Percentiles rank a stretch among this genome's conserved stretches.
These are phyloP conservation scores for Carex scoparia DNA, from an alignment of 176 grass and related monocot genomes.

Conservation along the genomic window DNA sequence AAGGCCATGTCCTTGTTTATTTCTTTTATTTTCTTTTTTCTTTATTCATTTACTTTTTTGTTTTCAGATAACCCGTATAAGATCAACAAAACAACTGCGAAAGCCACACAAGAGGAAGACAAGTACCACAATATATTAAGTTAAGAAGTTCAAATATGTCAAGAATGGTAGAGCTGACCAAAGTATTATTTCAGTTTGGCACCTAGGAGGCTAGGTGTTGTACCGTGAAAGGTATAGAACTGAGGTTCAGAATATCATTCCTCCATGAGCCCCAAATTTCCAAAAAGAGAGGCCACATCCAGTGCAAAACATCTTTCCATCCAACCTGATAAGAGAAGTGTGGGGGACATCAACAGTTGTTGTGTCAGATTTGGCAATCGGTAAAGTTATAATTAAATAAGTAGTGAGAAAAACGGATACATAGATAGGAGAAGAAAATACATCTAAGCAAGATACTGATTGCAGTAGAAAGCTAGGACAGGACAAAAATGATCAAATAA, in stretches of 20 bases:
- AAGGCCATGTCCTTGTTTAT: neutral
- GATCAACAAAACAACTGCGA: neutral
- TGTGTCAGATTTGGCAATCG: neutral
- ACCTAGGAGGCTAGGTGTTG: neutral
- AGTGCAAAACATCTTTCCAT: conserved; percentile 78
- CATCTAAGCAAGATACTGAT: neutral
- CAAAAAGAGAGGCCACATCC: conserved; percentile 89
- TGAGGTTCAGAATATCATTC: conserved; percentile 69
- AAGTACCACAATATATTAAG: neutral
- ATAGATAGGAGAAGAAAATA: neutral
- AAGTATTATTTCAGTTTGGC: neutral
- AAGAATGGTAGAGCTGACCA: conserved; percentile 1
- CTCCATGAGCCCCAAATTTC: conserved; percentile 88
- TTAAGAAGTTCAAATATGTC: neutral
- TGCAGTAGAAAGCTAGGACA: neutral
- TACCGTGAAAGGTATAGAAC: conserved; percentile 75
- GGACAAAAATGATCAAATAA: neutral
- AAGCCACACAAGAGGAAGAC: neutral
- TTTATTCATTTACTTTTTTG: neutral
- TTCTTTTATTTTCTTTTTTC: neutral
- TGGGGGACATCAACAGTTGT: neutral
- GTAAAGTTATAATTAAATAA: neutral
- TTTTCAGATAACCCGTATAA: neutral
- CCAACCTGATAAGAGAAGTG: conserved; percentile 38
- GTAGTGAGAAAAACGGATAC: neutral